Base-by-base conservation (phyloP, 2,329 filamentous ascomycete genomes). In the Acrocalymma vagum region DNA sequence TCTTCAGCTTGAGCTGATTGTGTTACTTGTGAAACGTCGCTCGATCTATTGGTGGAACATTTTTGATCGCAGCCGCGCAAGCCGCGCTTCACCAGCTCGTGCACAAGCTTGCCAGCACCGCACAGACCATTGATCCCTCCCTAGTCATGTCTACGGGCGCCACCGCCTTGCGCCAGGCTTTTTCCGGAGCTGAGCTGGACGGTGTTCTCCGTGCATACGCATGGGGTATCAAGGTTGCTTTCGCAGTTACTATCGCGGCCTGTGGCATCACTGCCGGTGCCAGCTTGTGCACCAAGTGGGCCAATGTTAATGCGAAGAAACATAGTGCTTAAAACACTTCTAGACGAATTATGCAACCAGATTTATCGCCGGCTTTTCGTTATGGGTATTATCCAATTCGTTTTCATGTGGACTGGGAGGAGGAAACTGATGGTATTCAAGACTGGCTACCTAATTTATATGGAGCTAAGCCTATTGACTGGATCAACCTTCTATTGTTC, bases 31-130 rank as follows among this genome's bases (percentile, higher is more conserved):
- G 55, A n/a, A n/a, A n/a, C n/a, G 53, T 74, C 57, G 62, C 59
- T 51, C 66, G 74, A 45, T 67, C 64, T 6, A 50, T 77, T 10
- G 65, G 65, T 10, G 72, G 71, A 14, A 67, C 73, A n/a, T 63
- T 76, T 41, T 69, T 66, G 35, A 55, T 73, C 25, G 63, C 69
- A 1, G 67, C 69, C 7, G 71, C 58, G 0, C 72, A 77, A 45
- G 57, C 59, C 14, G 53, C 61, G 5, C 77, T 79, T 55, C 72
- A 74, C 38, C 52, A 56, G 6, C 53, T 78, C 1, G 42, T 68
- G 11, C 46, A 46, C 9, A 48, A 48, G 3, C 49, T 75, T 2
- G 45, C 58, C 1, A 39, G 47, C 9, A 60, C 65, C 6, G 67
- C 67, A 0, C 69, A 72, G 1, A 53, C 34, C 1, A 23, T 46